Base-by-base conservation (phyloP, 257 asterid genomes). In the Solanum corneliomulleri region DNA sequence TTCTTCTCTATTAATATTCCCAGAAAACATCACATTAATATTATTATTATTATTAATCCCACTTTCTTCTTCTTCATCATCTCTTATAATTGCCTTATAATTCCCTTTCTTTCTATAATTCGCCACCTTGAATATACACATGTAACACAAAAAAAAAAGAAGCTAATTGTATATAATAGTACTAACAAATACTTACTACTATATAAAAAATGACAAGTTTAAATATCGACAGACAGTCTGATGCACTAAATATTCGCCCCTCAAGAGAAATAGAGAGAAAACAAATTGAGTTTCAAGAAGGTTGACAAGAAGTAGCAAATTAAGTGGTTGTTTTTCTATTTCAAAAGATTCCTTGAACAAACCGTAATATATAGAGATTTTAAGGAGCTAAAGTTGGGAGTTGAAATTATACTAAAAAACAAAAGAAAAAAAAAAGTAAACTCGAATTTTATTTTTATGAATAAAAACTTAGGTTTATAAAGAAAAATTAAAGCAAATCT, bases 1-100 rank as follows among this genome's bases (percentile, higher is more conserved):
- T 31, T 87, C 89, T 86, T 95, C 94, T 85, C 95, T 92, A 71
- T 89, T 86, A 42, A 88, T 80, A 75, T 41, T 60, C 80, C 90
- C 88, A 3, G 83, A 80, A 86, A 88, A 45, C 93, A 82, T 84
- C 69, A 47, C 29, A 45, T 78, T 25, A 31, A 6, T 29, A 29
- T 31, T 27, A 5, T 21, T 21, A 20, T n/a, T 64, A 70, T 31
- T 31, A 14, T n/a, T n/a, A 44, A 14, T 45, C 64, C 25, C 45
- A 11, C 27, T 37, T 4, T 33, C 70, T 41, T 18, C 80, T 20
- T 37, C 47, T 4, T 72, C 47, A n/a, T 66, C 5, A 15, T 69
- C 9, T 58, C 86, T 27, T 58, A 77, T 39, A 37, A 29, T 47
- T 14, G 62, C 27, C 70, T 41, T 31, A 18, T 31, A 45, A 80